A percentile compares a stretch with the other conserved stretches of the same genome.
phyloP scores from a whole-genome alignment of 2,329 filamentous ascomycete species.

The Calycina marina region DNA sequence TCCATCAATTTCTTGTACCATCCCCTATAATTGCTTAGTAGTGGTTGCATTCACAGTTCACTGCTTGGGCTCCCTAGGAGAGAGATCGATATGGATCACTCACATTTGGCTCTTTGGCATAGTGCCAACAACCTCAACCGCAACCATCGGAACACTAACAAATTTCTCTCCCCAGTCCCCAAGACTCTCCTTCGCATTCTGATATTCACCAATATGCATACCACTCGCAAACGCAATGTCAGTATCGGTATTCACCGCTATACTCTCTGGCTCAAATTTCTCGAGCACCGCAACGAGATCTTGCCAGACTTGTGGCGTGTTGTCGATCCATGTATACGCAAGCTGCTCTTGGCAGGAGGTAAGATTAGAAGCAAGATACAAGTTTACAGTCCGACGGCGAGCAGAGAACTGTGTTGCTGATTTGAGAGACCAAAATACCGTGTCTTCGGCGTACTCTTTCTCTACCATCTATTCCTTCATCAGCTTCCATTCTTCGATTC shows the following conservation, averaged over 20 bases:
- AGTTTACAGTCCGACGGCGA: constrained; percentile 32
- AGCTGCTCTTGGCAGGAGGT: constrained; percentile 15
- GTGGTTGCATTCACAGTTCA: too few relatives aligned
- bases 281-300: constrained; percentile 26
- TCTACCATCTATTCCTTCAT: constrained; percentile 34
- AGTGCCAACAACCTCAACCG: constrained; percentile 31
- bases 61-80: too few relatives aligned
- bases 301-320: constrained; percentile 29
- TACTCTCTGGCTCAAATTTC: constrained; percentile 23
- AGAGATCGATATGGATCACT: too few relatives aligned
- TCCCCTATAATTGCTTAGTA: too few relatives aligned
- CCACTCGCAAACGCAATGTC: constrained; percentile 33
- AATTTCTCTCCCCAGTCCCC: constrained; percentile 28
- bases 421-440: constrained; percentile 36
- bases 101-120: constrained; percentile 28
- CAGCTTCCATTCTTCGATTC: too few relatives aligned
- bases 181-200: constrained; percentile 23
- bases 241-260: constrained; percentile 30
- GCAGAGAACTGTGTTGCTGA: constrained; percentile 31
- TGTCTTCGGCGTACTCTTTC: constrained; percentile 36
- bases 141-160: constrained; percentile 30
- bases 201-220: constrained; percentile 32
- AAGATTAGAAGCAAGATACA: constrained; percentile 32
- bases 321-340: constrained; percentile 32
- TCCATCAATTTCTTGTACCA: constrained; percentile 33